A percentile compares a stretch with the other conserved stretches of the same genome.
Conservation (phyloP, 1,139 yeast genomes). For the Pichia inconspicua region DNA sequence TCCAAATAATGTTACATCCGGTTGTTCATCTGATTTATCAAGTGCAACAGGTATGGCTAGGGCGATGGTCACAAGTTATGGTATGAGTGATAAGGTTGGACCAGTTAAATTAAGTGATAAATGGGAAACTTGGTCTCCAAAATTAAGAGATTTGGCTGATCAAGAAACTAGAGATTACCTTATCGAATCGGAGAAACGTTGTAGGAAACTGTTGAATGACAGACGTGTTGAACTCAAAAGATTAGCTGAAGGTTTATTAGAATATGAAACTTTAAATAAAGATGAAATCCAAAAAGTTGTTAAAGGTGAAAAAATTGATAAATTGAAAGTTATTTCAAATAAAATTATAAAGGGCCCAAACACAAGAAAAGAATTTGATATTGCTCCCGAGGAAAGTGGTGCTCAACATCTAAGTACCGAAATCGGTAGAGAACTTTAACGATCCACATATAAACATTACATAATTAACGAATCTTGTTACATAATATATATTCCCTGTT, state of each 20-base stretch:
- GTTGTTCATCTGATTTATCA: constrained; percentile 86
- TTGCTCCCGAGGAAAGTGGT: constrained; percentile 25
- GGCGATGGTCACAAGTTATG: constrained; percentile 94
- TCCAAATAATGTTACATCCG: constrained; percentile 84
- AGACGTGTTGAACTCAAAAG: constrained; percentile 69
- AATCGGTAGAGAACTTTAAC: constrained; percentile 2
- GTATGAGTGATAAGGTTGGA: constrained; percentile 92
- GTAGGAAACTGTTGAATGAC: constrained; percentile 58
- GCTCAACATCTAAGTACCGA: constrained; percentile 15
- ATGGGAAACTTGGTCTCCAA: constrained; percentile 93
- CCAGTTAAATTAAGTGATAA: constrained; percentile 82
- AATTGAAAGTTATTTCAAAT: constrained; percentile 62
- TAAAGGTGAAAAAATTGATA: constrained; percentile 64
- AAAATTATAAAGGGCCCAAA: constrained; percentile 56
- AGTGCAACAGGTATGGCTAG: constrained; percentile 90
- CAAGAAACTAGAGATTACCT: constrained; percentile 76
- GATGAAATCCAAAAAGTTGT: constrained; percentile 87
- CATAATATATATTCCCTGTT: not conserved
- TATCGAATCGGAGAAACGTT: constrained; percentile 69
- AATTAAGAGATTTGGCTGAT: constrained; percentile 83
- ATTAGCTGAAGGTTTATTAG: constrained; percentile 86
- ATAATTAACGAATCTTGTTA: not conserved
- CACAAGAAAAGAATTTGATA: constrained; percentile 26
- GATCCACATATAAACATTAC: not conserved
- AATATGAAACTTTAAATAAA: constrained; percentile 88